A percentile compares a stretch with the other conserved stretches of the same genome.
phyloP scores from a whole-genome alignment of 345 rosid genomes.

The Abelmoschus esculentus region DNA sequence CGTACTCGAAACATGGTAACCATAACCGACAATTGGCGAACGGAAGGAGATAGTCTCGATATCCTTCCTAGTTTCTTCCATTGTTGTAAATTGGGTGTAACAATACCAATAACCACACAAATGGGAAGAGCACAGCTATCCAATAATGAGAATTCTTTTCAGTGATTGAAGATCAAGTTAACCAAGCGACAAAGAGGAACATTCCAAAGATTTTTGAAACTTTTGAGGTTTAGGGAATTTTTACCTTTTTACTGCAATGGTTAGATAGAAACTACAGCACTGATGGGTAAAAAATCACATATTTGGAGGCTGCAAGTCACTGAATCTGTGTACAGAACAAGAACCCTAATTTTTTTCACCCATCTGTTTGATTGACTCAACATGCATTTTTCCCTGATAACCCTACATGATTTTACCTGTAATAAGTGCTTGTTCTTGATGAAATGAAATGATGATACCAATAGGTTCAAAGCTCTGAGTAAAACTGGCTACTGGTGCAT shows the following conservation, averaged over 20 bases:
- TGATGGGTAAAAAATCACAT: constrained; percentile 1
- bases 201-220: background rate
- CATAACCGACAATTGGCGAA: constrained; percentile 56
- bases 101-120: constrained; percentile 1
- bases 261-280: background rate
- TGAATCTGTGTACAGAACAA: background rate
- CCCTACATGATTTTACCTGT: background rate
- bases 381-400: background rate
- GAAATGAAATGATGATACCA: background rate
- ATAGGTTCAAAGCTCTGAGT: too few relatives aligned
- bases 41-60: constrained; percentile 39
- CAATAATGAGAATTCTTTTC: constrained; percentile 9
- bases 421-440: background rate
- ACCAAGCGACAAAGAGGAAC: background rate
- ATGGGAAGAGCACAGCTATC: background rate
- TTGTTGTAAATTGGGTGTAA: constrained; percentile 9
- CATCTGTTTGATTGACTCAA: background rate
- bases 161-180: background rate
- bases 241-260: too few relatives aligned
- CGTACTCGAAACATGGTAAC: constrained; percentile 48
- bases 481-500: too few relatives aligned
- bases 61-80: constrained; percentile 15
- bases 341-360: background rate
- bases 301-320: background rate
- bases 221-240: too few relatives aligned